These are phyloP conservation scores for Cyclanthera cordifolia DNA, from an alignment of 306 rosid genomes.

Conservation along the genomic window DNA sequence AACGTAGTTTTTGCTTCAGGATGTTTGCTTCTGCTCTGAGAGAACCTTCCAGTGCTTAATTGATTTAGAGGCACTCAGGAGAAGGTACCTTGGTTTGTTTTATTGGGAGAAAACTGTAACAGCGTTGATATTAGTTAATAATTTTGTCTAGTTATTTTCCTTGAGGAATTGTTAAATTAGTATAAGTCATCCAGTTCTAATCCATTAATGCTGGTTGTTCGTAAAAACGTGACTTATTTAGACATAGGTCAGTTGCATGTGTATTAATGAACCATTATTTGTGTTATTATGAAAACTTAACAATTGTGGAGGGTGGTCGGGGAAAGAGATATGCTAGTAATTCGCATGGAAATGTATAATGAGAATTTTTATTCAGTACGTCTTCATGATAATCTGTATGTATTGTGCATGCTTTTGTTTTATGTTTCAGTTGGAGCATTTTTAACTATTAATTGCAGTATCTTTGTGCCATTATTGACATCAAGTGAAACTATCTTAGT, in stretches of 20 bases:
- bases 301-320: too few relatives aligned
- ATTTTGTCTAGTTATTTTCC: slow-evolving; percentile 14
- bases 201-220: slow-evolving; percentile 10
- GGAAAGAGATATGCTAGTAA: too few relatives aligned
- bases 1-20: slow-evolving; percentile 89
- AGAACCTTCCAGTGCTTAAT: slow-evolving; percentile 82
- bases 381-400: too few relatives aligned
- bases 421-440: too few relatives aligned
- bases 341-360: too few relatives aligned
- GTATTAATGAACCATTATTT: background rate
- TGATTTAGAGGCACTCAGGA: slow-evolving; percentile 86
- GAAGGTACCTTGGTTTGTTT: slow-evolving; percentile 98
- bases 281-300: background rate
- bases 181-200: background rate
- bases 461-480: too few relatives aligned
- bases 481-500: too few relatives aligned
- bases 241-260: background rate
- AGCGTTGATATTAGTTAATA: slow-evolving; percentile 23
- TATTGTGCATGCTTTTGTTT: too few relatives aligned
- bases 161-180: background rate
- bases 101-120: slow-evolving; percentile 63
- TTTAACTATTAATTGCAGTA: too few relatives aligned
- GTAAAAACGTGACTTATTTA: too few relatives aligned
- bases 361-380: too few relatives aligned
- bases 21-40: slow-evolving; percentile 63